phyloP scores from a whole-genome alignment of 176 grass and related monocot species.

The Zoysia pacifica region DNA sequence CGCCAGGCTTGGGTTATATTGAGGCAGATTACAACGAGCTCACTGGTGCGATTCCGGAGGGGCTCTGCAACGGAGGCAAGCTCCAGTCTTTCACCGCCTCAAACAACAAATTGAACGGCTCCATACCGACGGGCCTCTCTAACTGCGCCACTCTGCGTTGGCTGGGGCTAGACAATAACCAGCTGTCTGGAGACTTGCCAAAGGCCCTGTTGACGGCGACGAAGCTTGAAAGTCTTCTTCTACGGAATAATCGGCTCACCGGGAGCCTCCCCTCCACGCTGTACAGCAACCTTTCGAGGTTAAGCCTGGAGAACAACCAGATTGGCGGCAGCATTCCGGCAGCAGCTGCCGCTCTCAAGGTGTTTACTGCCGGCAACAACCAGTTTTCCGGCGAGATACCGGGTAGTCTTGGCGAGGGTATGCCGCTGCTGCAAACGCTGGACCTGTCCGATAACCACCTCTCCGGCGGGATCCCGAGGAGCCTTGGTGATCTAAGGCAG shows the following conservation, averaged over 20 bases:
- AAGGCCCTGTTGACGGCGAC: conserved; percentile 41
- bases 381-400: conserved; percentile 64
- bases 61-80: conserved; percentile 41
- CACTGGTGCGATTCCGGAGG: conserved; percentile 51
- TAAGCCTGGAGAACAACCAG: no score
- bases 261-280: no score
- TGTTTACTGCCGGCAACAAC: conserved; percentile 44
- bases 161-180: conserved; percentile 41
- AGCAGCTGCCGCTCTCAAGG: no score
- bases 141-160: conserved; percentile 38
- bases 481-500: conserved; percentile 31
- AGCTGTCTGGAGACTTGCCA: conserved; percentile 64
- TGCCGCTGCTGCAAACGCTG: conserved; percentile 56
- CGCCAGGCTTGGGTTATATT: neutral
- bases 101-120: conserved; percentile 55
- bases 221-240: no score
- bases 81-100: conserved; percentile 17
- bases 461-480: conserved; percentile 47
- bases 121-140: conserved; percentile 64
- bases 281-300: no score
- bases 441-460: conserved; percentile 55
- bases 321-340: no score
- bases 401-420: conserved; percentile 26
- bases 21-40: conserved; percentile 49
- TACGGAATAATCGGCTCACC: no score